Evolutionary conservation across 2,329 filamentous ascomycete species (phyloP).

Genomic region (Fusarium austroafricanum): DNA sequence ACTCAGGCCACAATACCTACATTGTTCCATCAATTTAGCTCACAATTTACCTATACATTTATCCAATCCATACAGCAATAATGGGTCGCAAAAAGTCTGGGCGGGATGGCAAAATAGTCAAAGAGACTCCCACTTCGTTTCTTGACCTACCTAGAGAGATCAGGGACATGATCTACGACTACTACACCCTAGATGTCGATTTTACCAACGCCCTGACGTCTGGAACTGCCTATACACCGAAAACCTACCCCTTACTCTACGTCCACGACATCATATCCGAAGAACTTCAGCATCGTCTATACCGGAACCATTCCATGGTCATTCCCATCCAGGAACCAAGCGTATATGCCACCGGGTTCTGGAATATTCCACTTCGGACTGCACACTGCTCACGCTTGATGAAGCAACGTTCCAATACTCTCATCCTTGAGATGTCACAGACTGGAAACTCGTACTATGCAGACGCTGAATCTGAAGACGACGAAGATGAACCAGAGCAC

Average conservation of each 20-base stretch:
- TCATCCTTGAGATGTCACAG: not conserved
- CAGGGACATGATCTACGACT: not conserved
- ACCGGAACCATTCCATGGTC: not conserved
- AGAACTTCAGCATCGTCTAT: not conserved
- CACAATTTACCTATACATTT: no score
- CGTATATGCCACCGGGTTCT: not conserved
- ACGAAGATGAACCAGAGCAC: no score
- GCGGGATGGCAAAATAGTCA: no score
- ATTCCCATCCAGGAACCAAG: not conserved
- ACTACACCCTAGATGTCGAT: not conserved
- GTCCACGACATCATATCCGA: not conserved
- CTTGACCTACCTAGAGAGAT: not conserved
- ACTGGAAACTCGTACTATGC: accelerated
- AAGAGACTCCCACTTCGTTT: not conserved
- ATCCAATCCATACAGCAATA: no score
- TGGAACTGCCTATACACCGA: not conserved
- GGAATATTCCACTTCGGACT: not conserved
- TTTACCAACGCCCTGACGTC: not conserved
- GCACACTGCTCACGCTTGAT: not conserved
- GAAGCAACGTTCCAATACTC: not conserved
- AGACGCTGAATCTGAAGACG: accelerated
- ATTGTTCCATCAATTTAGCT: no score
- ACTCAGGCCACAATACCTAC: no score
- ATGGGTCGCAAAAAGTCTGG: no score
- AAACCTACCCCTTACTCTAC: not conserved